Evolutionary conservation across 2,329 filamentous ascomycete species (phyloP).

Genomic region (Fusarium sacchari): DNA sequence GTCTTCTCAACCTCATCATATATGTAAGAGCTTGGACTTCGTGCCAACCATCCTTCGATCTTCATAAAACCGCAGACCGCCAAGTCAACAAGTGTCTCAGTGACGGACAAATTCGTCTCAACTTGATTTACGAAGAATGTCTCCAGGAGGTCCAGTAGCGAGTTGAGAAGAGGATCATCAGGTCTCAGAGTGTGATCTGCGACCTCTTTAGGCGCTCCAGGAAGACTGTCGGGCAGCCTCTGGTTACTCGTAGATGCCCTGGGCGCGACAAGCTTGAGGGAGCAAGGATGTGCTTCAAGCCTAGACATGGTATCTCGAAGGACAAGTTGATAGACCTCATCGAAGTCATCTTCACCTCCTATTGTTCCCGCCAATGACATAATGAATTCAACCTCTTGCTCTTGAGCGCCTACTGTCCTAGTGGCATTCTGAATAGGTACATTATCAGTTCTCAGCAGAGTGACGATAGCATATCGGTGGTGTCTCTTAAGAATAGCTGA

Average conservation of each 20-base stretch:
- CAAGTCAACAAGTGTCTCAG: constrained; percentile 83
- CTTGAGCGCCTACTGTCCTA: constrained; percentile 78
- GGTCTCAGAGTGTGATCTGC: constrained; percentile 69
- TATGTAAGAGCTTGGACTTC: constrained; percentile 72
- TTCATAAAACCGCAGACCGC: constrained; percentile 86
- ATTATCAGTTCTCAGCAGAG: constrained; percentile 75
- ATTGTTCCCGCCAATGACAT: constrained; percentile 74
- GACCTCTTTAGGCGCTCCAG: constrained; percentile 69
- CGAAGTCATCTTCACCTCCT: constrained; percentile 74
- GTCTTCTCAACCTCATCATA: constrained; percentile 54
- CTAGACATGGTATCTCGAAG: constrained; percentile 75
- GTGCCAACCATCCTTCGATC: constrained; percentile 89
- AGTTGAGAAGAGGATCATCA: constrained; percentile 71
- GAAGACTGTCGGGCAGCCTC: constrained; percentile 66
- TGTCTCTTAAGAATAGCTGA: constrained; percentile 88
- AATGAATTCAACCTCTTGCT: constrained; percentile 78
- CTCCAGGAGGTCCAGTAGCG: constrained; percentile 75
- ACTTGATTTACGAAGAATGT: constrained; percentile 91
- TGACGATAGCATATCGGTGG: constrained; percentile 84
- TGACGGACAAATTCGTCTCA: constrained; percentile 89
- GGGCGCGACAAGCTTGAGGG: constrained; percentile 72
- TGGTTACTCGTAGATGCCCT: constrained; percentile 66
- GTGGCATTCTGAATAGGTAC: constrained; percentile 63
- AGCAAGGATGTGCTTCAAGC: constrained; percentile 79
- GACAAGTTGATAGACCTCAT: constrained; percentile 77